Evolutionary conservation across 176 grass and related monocot genomes (phyloP).

Genomic region (Juncus inflexus): DNA sequence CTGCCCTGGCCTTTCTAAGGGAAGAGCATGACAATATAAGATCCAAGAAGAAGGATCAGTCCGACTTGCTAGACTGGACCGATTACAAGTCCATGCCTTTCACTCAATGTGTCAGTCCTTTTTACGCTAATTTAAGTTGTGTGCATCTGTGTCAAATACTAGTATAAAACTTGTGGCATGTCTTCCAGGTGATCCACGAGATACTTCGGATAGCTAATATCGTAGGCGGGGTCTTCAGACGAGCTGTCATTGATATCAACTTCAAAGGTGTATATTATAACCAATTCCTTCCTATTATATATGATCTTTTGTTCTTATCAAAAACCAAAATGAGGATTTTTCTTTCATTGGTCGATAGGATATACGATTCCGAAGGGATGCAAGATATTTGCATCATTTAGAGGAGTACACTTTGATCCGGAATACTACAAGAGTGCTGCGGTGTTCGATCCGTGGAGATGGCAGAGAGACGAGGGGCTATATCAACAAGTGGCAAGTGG

Average conservation of each 20-base stretch:
- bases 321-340: slow-evolving; percentile 1
- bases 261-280: slow-evolving; percentile 57
- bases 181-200: slow-evolving; percentile 82
- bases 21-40: slow-evolving; percentile 81
- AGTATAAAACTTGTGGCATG: neutral
- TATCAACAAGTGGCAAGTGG: slow-evolving; percentile 42
- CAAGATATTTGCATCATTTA: slow-evolving; percentile 91
- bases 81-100: slow-evolving; percentile 99
- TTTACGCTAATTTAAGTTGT: neutral
- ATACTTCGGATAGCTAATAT: slow-evolving; percentile 96
- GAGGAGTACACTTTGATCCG: slow-evolving; percentile 73
- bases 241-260: slow-evolving; percentile 75
- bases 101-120: slow-evolving; percentile 76
- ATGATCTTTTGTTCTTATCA: neutral
- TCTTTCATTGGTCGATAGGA: slow-evolving; percentile 32
- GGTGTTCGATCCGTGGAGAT: slow-evolving; percentile 90
- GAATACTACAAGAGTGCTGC: slow-evolving; percentile 78
- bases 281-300: neutral
- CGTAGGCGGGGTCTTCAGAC: slow-evolving; percentile 86
- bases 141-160: neutral
- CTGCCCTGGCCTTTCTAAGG: slow-evolving; percentile 56
- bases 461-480: slow-evolving; percentile 62
- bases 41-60: slow-evolving; percentile 37
- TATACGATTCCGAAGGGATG: slow-evolving; percentile 93
- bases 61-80: slow-evolving; percentile 46